Evolutionary conservation across 768 basidiomycete species (phyloP), one percentile per base, ranked within the genome.

Genomic region (Pholiota molesta): DNA sequence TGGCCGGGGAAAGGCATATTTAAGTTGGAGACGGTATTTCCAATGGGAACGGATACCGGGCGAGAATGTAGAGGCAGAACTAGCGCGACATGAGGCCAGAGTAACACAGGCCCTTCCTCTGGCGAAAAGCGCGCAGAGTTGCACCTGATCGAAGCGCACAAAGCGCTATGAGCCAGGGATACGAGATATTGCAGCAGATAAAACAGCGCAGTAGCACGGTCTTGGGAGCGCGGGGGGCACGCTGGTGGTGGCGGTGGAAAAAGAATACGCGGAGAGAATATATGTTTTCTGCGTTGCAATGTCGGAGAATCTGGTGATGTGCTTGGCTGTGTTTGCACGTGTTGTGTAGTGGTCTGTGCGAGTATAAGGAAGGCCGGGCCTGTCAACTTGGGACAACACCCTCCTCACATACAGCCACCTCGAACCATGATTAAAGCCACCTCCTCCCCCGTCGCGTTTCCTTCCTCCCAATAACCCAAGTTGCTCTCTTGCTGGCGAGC

Each of bases 401-500:
- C 65, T 68, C 62, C 65, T 66, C 65, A 55, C 65, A 55, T 55
- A 61, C 57, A 67, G 65, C 70, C 69, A 67, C 67, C 72, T 49
- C 71, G 75, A 69, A 80, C 81, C 79, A 77, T 78, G 78, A 77
- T 79, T 78, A 78, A 80, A 79, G 75, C 73, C 77, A 65, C 73
- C 70, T 59, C 65, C 31, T 64, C 65, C 61, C 66, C 62, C 60
- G 67, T 68, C 57, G 66, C 69, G 63, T 72, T 78, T 68, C 53
- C 68, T 57, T 52, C 65, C 35, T 73, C 71, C 70, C 82, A 86
- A 81, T 82, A 85, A 81, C 83, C 74, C 77, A 76, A 75, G 76
- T 77, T 77, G 77, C 69, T 72, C 71, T 71, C 78, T 85, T 82
- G 83, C 84, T 86, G 86, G 81, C 81, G 83, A 78, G 80, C 75